A percentile compares a stretch with the other conserved stretches of the same genome.
Evolutionary conservation across 495 filamentous ascomycete genomes (phyloP).

Genomic region (Neurospora hispaniola): DNA sequence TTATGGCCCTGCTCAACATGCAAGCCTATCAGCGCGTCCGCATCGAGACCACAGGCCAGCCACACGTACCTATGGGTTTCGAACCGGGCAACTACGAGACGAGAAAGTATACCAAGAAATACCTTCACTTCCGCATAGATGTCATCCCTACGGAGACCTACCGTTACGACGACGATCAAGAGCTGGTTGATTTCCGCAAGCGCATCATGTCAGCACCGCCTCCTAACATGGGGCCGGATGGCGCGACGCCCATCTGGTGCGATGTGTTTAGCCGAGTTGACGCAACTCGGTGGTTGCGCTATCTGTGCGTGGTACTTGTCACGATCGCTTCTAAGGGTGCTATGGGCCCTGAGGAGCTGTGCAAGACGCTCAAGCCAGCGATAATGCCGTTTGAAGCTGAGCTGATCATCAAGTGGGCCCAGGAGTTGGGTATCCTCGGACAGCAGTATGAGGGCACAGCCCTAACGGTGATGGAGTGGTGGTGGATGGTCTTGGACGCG

Average conservation of each 20-base stretch:
- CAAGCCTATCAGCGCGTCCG: conserved; percentile 47
- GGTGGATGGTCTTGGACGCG: conserved; percentile 46
- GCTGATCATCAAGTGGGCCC: conserved; percentile 55
- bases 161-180: conserved; percentile 44
- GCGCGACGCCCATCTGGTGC: conserved; percentile 63
- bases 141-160: conserved; percentile 49
- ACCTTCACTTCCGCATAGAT: conserved; percentile 51
- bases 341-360: conserved; percentile 39
- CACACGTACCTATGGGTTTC: conserved; percentile 61
- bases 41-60: conserved; percentile 46
- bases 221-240: conserved; percentile 19
- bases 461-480: conserved; percentile 53
- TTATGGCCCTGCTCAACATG: conserved; percentile 61
- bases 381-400: conserved; percentile 60
- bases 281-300: conserved; percentile 51
- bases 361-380: conserved; percentile 45
- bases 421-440: conserved; percentile 34
- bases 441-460: conserved; percentile 25
- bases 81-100: conserved; percentile 62
- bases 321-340: conserved; percentile 51
- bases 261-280: conserved; percentile 62
- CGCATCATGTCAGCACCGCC: conserved; percentile 21
- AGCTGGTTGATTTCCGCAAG: conserved; percentile 31
- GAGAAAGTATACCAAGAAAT: conserved; percentile 54
- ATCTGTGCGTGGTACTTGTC: conserved; percentile 47